Evolutionary conservation across 257 asterid genomes (phyloP), one percentile per base, ranked within the genome.

Genomic region (Nyctanthes arbortristis): DNA sequence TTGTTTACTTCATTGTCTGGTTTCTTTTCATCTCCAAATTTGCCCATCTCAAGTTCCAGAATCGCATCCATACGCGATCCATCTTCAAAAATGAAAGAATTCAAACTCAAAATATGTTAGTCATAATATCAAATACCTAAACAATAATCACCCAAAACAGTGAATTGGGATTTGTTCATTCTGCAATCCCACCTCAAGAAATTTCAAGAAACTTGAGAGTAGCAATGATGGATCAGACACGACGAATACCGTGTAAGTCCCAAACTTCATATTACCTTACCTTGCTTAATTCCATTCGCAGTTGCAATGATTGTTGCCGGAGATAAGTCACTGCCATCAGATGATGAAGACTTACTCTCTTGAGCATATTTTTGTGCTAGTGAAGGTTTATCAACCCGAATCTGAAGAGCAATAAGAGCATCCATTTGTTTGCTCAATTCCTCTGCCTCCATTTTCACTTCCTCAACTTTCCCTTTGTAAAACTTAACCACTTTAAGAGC

Each of bases 341-440:
- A 37, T 18, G 75, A 9, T 40, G 3, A 59, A 68, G 28, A 54
- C 25, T 66, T 61, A 10, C 7, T 63, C 3, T 30, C 68, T 36
- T 56, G 25, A n/a, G 33, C 13, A 65, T 36, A 43, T 4, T 36
- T 72, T 8, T 75, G 68, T 3, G 58, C 85, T 7, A 67, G 64
- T 40, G 56, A 39, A 5, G 95, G 95, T 31, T 75, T 74, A 36
- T 87, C 88, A 1, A 92, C 93, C 43, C 10, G 77, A 31, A 88
- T 64, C 73, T 95, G 79, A 70, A 92, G 70, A 66, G 97, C 98
- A 69, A 92, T 87, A 2, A 92, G 88, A 16, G n/a, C n/a, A n/a
- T n/a, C n/a, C n/a, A n/a, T n/a, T n/a, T n/a, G n/a, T n/a, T n/a
- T n/a, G n/a, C n/a, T n/a, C n/a, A n/a, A n/a, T n/a, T n/a, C n/a